These are phyloP conservation scores for Rhodotorula graminis DNA, from an alignment of 768 basidiomycete species.

Conservation along the genomic window DNA sequence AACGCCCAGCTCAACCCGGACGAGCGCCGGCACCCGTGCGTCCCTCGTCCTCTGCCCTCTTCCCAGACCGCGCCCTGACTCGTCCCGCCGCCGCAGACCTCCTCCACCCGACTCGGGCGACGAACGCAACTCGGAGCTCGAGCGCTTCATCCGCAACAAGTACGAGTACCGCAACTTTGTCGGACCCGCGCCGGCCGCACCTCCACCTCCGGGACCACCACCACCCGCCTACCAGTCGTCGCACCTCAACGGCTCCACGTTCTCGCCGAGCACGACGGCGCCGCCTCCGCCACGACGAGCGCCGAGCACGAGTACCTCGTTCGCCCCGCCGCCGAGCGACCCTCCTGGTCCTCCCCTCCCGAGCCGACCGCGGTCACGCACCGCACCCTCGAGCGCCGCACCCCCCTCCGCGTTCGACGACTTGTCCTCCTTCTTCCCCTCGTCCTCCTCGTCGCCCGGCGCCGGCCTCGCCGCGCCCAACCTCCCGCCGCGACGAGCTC, in stretches of 20 bases:
- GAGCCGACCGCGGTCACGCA: neutral
- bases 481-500: neutral
- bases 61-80: neutral
- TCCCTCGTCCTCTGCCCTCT: neutral
- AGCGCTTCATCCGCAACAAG: slow-evolving; percentile 80
- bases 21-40: slow-evolving; percentile 63
- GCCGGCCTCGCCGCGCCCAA: neutral
- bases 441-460: neutral
- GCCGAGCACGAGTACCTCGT: neutral
- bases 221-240: slow-evolving; percentile 39
- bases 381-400: neutral
- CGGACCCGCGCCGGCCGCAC: slow-evolving; percentile 45
- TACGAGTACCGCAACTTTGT: slow-evolving; percentile 62
- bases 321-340: neutral
- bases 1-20: slow-evolving; percentile 78
- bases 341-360: neutral
- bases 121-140: slow-evolving; percentile 82
- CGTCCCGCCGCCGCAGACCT: slow-evolving; percentile 6
- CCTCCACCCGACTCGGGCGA: slow-evolving; percentile 69
- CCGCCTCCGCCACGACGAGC: neutral
- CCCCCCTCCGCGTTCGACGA: neutral
- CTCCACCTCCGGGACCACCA: slow-evolving; percentile 37
- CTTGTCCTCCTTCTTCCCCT: neutral
- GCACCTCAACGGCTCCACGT: neutral
- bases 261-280: neutral